Base-by-base conservation (phyloP, 1,284 basidiomycete species). In the Laetiporus sulphureus region DNA sequence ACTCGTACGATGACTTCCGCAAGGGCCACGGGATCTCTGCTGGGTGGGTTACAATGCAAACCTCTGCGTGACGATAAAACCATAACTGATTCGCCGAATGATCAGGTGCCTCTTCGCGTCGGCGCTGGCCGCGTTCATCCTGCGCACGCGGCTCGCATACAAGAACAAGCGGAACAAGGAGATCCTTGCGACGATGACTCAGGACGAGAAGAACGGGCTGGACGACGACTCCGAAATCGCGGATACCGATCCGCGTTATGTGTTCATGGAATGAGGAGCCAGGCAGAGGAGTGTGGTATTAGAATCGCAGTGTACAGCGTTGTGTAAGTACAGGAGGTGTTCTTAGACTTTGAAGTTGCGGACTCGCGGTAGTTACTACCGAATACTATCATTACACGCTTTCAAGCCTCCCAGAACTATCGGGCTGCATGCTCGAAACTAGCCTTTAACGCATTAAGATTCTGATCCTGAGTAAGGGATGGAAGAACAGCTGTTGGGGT, bases 11-110 rank as follows among this genome's bases (percentile, higher is more conserved):
- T 41, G 53, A 62, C 7, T 77, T 61, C 56, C 64, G 72, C 15
- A 73, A 72, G 51, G 74, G 72, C 0, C 73, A 76, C 53, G 73
- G 68, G 0, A 73, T 76, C 36, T 64, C 71, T 18, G 73, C 72
- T 16, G 72, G 56, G 72, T 73, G 42, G 29, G 62, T 52, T n/a
- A 18, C 5, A 20, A 21, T 29, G 10, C 29, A 13, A 12, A 5
- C 34, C 31, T 38, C 20, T 12, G 18, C n/a, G 10, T 23, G 6
- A 19, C 3, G 8, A 8, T 6, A 30, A 19, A 11, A 2, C n/a
- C 15, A 22, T 41, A 29, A 48, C 7, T 36, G 12, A 16, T 10
- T 4, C 16, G 25, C 16, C 16, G 24, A 8, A 2, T 25, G 29
- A 20, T 39, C 25, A 73, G 70, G n/a, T 69, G 67, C 42, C 56